Conservation (phyloP, 129 eudicot species). For the Flaveria bidentis region DNA sequence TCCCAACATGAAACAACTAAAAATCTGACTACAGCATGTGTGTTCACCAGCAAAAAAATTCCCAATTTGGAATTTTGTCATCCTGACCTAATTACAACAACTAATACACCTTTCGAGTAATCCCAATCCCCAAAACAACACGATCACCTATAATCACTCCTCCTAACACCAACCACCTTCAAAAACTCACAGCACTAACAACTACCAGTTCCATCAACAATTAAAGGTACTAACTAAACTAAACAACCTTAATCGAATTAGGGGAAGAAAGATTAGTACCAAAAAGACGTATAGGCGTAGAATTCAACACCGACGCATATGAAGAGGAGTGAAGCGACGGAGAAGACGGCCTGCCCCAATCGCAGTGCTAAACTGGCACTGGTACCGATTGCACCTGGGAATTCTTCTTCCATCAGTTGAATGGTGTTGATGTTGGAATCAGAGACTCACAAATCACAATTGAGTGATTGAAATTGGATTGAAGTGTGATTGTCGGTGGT, state of each 20-base stretch:
- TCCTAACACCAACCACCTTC: background rate
- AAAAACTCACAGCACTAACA: background rate
- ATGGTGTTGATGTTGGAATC: background rate
- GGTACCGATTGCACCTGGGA: constrained; percentile 86
- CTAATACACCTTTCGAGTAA: no score
- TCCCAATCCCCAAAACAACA: no score
- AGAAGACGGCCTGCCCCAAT: constrained; percentile 77
- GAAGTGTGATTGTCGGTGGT: background rate
- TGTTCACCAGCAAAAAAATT: background rate
- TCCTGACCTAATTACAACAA: no score
- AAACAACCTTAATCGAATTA: background rate
- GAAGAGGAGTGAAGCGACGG: constrained; percentile 83
- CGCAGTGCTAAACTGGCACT: constrained; percentile 93
- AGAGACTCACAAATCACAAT: background rate
- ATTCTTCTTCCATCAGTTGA: constrained; percentile 50
- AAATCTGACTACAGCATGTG: background rate
- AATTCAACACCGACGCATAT: constrained; percentile 78
- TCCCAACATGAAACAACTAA: constrained; percentile 12
- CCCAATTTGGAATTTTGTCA: constrained; percentile 16
- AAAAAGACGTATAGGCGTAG: constrained; percentile 86
- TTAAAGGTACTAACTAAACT: background rate
- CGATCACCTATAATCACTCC: no score
- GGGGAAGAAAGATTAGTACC: constrained; percentile 41
- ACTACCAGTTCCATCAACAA: background rate
- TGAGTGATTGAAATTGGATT: constrained; percentile 16